Evolutionary conservation across 2,329 filamentous ascomycete species (phyloP), one percentile per base, ranked within the genome.

Genomic region (Davidsoniella neocaledoniae): DNA sequence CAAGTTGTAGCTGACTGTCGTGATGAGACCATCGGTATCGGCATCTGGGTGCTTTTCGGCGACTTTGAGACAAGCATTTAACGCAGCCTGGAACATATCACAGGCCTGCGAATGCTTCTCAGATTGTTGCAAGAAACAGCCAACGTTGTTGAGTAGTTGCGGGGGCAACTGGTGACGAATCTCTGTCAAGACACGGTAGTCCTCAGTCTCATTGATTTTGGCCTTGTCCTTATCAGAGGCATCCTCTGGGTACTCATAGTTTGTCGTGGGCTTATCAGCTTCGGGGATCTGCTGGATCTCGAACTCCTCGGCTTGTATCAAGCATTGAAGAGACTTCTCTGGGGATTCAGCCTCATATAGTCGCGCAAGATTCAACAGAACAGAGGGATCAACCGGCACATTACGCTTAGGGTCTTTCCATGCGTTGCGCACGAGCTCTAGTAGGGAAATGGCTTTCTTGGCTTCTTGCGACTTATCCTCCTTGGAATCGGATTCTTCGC

Each of bases 341-440:
- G 91, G 86, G 21, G 81, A 74, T 4, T 90, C 84, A 3, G 65
- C 71, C 66, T 98, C 93, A 60, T 96, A 96, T 0, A 98, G 74
- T 21, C 90, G 79, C 19, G 91, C 86, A 37, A 98, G 76, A 57
- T 95, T 96, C 23, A 98, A 74, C 21, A 98, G 70, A 5, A 98
- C 88, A 0, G 87, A 83, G 17, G 87, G 74, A 61, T 98, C 91
- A 0, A 86, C 81, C 0, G 77, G 69, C 3, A 88, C 66, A 54
- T 85, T 86, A 64, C 83, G 90, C 67, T 91, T 94, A 3, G 86
- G 74, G 56, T 96, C 88, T 65, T 90, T 95, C 91, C 91, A 98
- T 17, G 85, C 79, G 43, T 76, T 75, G 44, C 88, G 81, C 2
- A 94, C 91, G 50, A 75, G 73, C 66, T 98, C 93, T 2, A 98